These are phyloP conservation scores for Xylaria acuta DNA, from an alignment of 495 filamentous ascomycete species.

Conservation along the genomic window DNA sequence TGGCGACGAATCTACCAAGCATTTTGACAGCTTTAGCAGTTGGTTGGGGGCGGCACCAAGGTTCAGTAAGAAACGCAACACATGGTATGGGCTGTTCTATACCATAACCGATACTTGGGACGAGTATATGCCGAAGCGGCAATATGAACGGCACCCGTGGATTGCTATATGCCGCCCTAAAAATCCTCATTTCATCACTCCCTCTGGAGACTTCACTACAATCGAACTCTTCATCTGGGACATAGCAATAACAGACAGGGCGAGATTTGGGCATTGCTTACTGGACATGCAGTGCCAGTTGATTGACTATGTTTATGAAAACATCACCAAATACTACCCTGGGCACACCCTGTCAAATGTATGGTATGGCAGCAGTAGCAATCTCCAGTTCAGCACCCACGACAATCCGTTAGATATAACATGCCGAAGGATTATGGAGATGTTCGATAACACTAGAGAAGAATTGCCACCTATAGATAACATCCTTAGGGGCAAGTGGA, in stretches of 20 bases:
- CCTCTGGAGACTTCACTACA: not conserved
- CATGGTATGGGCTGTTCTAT: slow-evolving; percentile 54
- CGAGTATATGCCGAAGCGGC: slow-evolving; percentile 26
- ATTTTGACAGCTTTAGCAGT: slow-evolving; percentile 41
- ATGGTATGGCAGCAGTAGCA: slow-evolving; percentile 45
- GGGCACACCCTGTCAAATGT: slow-evolving; percentile 41
- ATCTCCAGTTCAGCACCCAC: not conserved
- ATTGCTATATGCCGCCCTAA: slow-evolving; percentile 47
- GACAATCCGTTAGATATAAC: slow-evolving; percentile 33
- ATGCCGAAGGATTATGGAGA: slow-evolving; percentile 23
- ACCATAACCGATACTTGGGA: slow-evolving; percentile 50
- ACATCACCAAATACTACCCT: slow-evolving; percentile 32
- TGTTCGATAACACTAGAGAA: slow-evolving; percentile 33
- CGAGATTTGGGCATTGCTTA: slow-evolving; percentile 29
- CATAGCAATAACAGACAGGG: slow-evolving; percentile 32
- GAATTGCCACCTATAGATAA: slow-evolving; percentile 40
- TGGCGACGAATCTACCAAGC: slow-evolving; percentile 37
- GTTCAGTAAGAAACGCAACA: slow-evolving; percentile 37
- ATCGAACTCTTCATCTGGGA: slow-evolving; percentile 59
- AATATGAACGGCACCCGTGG: slow-evolving; percentile 48
- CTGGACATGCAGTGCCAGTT: slow-evolving; percentile 49
- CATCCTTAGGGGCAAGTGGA: slow-evolving; percentile 34
- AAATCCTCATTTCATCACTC: slow-evolving; percentile 35
- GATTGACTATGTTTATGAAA: slow-evolving; percentile 40
- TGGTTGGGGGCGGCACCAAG: slow-evolving; percentile 41